A percentile compares a stretch with the other conserved stretches of the same genome.
phyloP scores from a whole-genome alignment of 2,329 filamentous ascomycete genomes.

The Talaromyces sp. region DNA sequence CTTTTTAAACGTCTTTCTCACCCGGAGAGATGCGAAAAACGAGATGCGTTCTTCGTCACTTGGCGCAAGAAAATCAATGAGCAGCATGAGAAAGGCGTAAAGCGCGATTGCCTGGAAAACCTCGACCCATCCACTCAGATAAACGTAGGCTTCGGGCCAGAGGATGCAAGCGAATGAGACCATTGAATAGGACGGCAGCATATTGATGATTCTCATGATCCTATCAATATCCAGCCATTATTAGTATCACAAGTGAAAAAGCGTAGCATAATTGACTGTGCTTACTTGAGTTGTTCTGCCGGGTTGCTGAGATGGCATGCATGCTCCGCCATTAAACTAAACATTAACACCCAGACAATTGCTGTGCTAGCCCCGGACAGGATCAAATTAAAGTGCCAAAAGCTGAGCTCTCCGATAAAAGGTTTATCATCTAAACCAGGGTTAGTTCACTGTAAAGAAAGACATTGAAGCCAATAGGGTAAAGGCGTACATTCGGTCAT shows the following conservation, averaged over 20 bases:
- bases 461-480: no score
- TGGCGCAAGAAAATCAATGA: constrained; percentile 2
- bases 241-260: background rate
- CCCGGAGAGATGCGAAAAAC: background rate
- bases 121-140: background rate
- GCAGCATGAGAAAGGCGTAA: constrained; percentile 1
- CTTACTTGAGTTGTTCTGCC: constrained; percentile 3
- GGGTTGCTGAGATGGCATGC: constrained; percentile 4
- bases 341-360: background rate
- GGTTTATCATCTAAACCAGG: background rate
- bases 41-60: background rate
- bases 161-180: background rate
- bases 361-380: background rate
- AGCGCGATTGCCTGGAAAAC: background rate
- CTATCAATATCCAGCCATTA: background rate
- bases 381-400: constrained; percentile 1
- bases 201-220: constrained; percentile 1
- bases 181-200: background rate
- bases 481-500: background rate
- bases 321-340: background rate
- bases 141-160: background rate
- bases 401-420: background rate
- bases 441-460: background rate
- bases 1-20: background rate
- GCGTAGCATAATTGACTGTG: background rate